Conservation (phyloP, 148 eudicot genomes). For the Chenopodium album region DNA sequence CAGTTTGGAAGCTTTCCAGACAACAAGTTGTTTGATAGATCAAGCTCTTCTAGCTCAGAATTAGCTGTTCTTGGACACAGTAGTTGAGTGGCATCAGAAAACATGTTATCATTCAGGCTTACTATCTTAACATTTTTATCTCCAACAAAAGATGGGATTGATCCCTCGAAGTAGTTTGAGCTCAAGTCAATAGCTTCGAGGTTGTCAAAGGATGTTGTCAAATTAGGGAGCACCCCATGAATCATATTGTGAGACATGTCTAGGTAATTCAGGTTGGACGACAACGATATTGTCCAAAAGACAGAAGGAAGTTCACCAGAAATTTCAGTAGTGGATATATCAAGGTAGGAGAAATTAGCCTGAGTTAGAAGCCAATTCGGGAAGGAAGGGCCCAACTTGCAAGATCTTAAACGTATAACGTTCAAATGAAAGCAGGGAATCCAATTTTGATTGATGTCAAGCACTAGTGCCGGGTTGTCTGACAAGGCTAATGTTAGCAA, state of each 20-base stretch:
- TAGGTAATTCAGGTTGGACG: background rate
- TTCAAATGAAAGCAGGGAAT: slow-evolving; percentile 9
- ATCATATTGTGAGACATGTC: slow-evolving; percentile 8
- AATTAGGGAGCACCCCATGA: slow-evolving; percentile 8
- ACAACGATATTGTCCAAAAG: slow-evolving; percentile 1
- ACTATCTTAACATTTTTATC: background rate
- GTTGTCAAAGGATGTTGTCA: background rate
- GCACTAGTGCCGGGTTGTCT: slow-evolving; percentile 13
- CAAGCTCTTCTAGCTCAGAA: background rate
- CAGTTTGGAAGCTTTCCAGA: slow-evolving; percentile 17
- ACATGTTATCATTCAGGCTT: slow-evolving; percentile 6
- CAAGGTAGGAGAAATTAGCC: background rate
- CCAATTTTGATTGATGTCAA: slow-evolving; percentile 9
- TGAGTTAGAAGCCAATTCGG: slow-evolving; percentile 20
- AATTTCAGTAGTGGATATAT: slow-evolving; percentile 10
- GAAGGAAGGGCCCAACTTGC: slow-evolving; percentile 13
- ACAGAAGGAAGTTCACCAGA: slow-evolving; percentile 3
- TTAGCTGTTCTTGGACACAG: background rate
- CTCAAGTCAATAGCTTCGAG: slow-evolving; percentile 4
- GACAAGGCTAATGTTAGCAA: slow-evolving; percentile 20
- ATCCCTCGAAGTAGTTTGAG: slow-evolving; percentile 15
- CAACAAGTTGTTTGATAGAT: slow-evolving; percentile 18
- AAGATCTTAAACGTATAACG: background rate
- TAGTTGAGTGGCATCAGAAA: background rate
- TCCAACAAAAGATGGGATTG: background rate